Base-by-base conservation (phyloP, 768 basidiomycete genomes). In the Lactarius quietus region DNA sequence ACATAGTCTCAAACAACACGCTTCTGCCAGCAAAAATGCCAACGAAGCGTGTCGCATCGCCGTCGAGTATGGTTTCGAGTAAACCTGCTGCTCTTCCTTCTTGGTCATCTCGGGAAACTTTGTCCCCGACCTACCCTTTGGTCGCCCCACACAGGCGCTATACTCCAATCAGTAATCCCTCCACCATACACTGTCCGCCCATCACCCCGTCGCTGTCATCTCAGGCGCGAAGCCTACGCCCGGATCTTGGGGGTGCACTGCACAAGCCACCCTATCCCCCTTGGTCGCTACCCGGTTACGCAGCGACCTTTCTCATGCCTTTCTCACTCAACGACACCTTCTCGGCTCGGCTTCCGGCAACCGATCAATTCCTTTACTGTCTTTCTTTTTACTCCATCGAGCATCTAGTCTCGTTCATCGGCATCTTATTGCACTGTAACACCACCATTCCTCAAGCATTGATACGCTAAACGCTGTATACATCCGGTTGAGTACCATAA, bases 11-110 rank as follows among this genome's bases (percentile, higher is more conserved):
- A 81, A 81, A 59, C 82, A 82, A 67, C 89, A 92, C 71, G 89
- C 86, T 26, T 77, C 71, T 45, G 76, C 80, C n/a, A 70, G 67
- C 43, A 71, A 80, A 12, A 74, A 77, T 33, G 77, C 79, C n/a
- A 83, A 83, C 71, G 87, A 89, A 71, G 90, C 89, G 8, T 92
- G 90, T 71, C 83, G 81, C 64, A 82, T 82, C 59, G 89, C 89
- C 14, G 89, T 90, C 71, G 84, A 86, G 68, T 92, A 92, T 74
- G 83, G 84, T 28, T 84, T 91, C 64, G 90, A 92, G 73, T 79
- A 68, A 76, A 70, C 68, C 69, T 68, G 4, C n/a, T 15, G 10
- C 38, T 64, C 33, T 51, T 43, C 51, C 29, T 63, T 41, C 56
- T 26, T 39, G 36, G 29, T n/a, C n/a, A 31, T 53, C 35, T 38